A percentile compares a stretch with the other conserved stretches of the same genome.
These are phyloP conservation scores for Rhizomucor miehei DNA, from an alignment of 371 early-diverging fungal species.

Conservation along the genomic window DNA sequence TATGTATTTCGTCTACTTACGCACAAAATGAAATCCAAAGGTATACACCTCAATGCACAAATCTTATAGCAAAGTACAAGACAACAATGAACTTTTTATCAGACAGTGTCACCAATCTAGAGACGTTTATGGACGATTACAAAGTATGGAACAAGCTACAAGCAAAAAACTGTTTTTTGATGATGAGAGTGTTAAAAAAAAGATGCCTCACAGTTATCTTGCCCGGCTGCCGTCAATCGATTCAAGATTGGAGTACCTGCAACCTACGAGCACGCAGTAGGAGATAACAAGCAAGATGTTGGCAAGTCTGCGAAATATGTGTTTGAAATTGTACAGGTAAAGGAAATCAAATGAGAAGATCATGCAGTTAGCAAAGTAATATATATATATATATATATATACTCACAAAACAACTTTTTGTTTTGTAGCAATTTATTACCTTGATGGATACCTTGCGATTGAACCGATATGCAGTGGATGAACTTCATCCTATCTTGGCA, in stretches of 20 bases:
- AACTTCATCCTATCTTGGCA: conserved; percentile 87
- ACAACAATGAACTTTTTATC: conserved; percentile 81
- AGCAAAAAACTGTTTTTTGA: too few relatives aligned
- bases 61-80: conserved; percentile 91
- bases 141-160: too few relatives aligned
- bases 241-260: conserved; percentile 87
- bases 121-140: conserved; percentile 83
- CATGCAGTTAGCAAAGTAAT: background rate
- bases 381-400: conserved; percentile 4
- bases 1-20: background rate
- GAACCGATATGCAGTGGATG: conserved; percentile 85
- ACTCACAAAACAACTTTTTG: background rate
- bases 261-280: conserved; percentile 82
- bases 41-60: conserved; percentile 87
- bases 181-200: too few relatives aligned
- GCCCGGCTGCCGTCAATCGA: conserved; percentile 81
- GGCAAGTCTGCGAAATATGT: conserved; percentile 72
- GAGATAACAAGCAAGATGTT: conserved; percentile 45
- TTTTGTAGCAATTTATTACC: conserved; percentile 81
- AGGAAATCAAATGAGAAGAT: background rate
- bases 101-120: conserved; percentile 65
- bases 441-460: conserved; percentile 89
- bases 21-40: conserved; percentile 30
- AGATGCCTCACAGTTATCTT: conserved; percentile 71
- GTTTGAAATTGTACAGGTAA: conserved; percentile 82